Evolutionary conservation across 2,329 filamentous ascomycete species (phyloP).

Genomic region (Diaporthe sp.): DNA sequence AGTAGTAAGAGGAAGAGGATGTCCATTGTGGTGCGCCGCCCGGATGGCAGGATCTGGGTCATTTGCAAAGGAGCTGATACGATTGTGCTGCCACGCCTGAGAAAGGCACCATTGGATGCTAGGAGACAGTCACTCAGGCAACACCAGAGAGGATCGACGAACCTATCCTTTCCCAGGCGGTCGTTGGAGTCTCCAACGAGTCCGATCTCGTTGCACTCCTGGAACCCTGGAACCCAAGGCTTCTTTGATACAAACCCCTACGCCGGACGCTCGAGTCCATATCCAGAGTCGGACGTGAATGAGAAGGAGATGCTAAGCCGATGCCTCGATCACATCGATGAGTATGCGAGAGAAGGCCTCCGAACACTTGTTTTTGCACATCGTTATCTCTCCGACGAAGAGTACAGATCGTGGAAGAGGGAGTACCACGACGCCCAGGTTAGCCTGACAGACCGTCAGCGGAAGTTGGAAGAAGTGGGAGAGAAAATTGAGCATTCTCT

Average conservation of each 20-base stretch:
- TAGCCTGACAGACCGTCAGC: constrained; percentile 80
- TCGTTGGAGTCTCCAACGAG: constrained; percentile 66
- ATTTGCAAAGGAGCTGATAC: constrained; percentile 95
- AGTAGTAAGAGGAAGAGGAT: constrained; percentile 91
- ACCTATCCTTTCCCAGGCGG: constrained; percentile 53
- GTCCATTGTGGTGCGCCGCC: constrained; percentile 87
- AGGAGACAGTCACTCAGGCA: constrained; percentile 69
- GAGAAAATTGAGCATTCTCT: constrained; percentile 83
- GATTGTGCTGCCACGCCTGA: constrained; percentile 81
- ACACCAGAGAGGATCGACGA: constrained; percentile 61
- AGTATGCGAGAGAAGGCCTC: constrained; percentile 88
- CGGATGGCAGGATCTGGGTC: constrained; percentile 83
- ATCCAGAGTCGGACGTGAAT: constrained; percentile 48
- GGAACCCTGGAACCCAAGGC: constrained; percentile 56
- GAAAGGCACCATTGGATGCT: constrained; percentile 74
- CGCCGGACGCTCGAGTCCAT: neutral
- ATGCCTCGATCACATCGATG: constrained; percentile 89
- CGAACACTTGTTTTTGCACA: constrained; percentile 86
- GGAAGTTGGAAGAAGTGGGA: constrained; percentile 81
- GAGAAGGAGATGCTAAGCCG: constrained; percentile 78
- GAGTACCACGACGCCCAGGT: constrained; percentile 82
- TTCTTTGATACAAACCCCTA: constrained; percentile 42
- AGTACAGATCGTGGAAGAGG: constrained; percentile 81
- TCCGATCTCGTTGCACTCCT: constrained; percentile 41
- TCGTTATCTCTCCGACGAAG: constrained; percentile 80